Conservation (phyloP, 352 stramenopile genomes). For the Aphanomyces stellatus region DNA sequence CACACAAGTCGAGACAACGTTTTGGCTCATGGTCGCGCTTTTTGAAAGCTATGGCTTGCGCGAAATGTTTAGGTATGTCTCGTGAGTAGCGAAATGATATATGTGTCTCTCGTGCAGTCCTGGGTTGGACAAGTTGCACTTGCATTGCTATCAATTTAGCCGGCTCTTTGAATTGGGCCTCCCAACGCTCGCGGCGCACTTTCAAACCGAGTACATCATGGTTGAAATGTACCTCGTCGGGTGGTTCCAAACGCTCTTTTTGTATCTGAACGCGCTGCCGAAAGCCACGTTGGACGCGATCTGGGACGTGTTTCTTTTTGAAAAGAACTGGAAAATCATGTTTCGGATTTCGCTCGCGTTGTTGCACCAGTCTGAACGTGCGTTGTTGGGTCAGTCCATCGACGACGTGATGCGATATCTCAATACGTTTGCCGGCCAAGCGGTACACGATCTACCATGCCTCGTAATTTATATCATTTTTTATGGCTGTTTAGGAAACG, state of each 20-base stretch:
- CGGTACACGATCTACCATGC: not conserved
- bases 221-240: slow-evolving; percentile 84
- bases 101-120: slow-evolving; percentile 24
- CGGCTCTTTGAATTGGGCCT: slow-evolving; percentile 48
- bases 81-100: not conserved
- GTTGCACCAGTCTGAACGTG: slow-evolving; percentile 50
- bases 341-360: slow-evolving; percentile 59
- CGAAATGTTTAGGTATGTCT: slow-evolving; percentile 46
- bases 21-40: slow-evolving; percentile 70
- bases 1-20: slow-evolving; percentile 59
- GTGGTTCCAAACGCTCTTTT: slow-evolving; percentile 83
- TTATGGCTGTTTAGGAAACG: too few species aligned
- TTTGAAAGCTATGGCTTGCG: slow-evolving; percentile 76
- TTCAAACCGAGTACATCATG: slow-evolving; percentile 65
- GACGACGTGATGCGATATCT: slow-evolving; percentile 84
- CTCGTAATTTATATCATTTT: not conserved
- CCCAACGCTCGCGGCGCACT: slow-evolving; percentile 53
- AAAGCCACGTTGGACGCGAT: slow-evolving; percentile 57
- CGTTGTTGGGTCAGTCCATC: slow-evolving; percentile 57
- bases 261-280: slow-evolving; percentile 79
- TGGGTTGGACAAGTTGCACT: slow-evolving; percentile 52
- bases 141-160: slow-evolving; percentile 78
- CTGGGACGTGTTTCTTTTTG: slow-evolving; percentile 82
- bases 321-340: slow-evolving; percentile 83
- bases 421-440: slow-evolving; percentile 56